A percentile compares a stretch with the other conserved stretches of the same genome.
Evolutionary conservation across 441 rosid genomes (phyloP).

Genomic region (Capsella rubella): DNA sequence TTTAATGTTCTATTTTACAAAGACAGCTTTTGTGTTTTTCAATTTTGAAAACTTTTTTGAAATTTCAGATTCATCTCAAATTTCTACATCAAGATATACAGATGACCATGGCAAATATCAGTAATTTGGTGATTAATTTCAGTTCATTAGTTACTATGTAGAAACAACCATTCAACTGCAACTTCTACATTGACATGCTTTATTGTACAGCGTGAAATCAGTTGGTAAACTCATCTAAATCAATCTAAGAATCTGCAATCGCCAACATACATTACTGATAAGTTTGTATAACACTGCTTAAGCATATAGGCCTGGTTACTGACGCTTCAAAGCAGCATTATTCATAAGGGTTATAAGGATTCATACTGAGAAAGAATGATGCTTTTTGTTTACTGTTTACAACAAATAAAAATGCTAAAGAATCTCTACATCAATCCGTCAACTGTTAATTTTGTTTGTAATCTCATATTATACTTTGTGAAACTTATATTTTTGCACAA

Average conservation of each 20-base stretch:
- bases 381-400: background rate
- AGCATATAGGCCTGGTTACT: too few species aligned
- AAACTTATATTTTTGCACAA: slow-evolving; percentile 80
- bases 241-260: background rate
- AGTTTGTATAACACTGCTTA: background rate
- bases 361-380: too few species aligned
- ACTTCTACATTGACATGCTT: background rate
- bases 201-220: background rate
- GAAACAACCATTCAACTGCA: background rate
- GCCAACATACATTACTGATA: background rate
- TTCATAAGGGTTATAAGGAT: too few species aligned
- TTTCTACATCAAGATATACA: background rate
- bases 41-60: slow-evolving; percentile 30
- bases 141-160: too few species aligned
- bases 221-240: background rate
- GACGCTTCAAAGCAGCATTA: too few species aligned
- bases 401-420: background rate
- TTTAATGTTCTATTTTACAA: slow-evolving; percentile 22
- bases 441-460: background rate
- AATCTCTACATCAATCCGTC: background rate
- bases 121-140: background rate
- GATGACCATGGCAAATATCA: background rate
- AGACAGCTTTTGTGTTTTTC: slow-evolving; percentile 30
- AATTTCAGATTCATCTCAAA: background rate
- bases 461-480: slow-evolving; percentile 60